phyloP scores from a whole-genome alignment of 2,329 filamentous ascomycete species.

The Zarea fungicola region DNA sequence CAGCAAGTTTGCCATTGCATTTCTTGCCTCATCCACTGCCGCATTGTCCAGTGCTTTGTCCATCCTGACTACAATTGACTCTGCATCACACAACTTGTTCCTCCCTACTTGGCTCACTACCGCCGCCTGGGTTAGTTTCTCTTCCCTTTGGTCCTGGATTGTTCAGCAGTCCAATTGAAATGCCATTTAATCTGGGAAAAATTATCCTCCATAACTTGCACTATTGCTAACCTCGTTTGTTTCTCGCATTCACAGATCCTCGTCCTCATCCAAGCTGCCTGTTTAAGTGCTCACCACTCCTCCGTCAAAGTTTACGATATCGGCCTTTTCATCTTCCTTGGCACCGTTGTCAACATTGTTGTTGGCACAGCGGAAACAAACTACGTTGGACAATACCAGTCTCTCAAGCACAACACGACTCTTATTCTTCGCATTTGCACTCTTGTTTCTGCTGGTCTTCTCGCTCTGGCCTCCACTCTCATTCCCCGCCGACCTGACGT shows the following conservation, averaged over 20 bases:
- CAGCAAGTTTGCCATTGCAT: constrained; percentile 49
- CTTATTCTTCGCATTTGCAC: constrained; percentile 44
- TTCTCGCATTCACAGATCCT: constrained; percentile 34
- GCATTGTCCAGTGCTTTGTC: constrained; percentile 52
- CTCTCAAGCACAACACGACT: constrained; percentile 31
- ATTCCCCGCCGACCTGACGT: constrained; percentile 66
- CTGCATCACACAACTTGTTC: constrained; percentile 33
- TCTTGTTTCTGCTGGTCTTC: constrained; percentile 37
- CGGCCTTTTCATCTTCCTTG: constrained; percentile 47
- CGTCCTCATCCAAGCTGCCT: constrained; percentile 46
- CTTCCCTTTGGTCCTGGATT: too few relatives aligned
- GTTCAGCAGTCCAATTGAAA: too few relatives aligned
- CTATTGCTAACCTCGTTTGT: not conserved
- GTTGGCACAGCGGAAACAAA: constrained; percentile 42
- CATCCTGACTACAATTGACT: constrained; percentile 43
- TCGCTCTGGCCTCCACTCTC: constrained; percentile 44
- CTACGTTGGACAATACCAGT: constrained; percentile 26
- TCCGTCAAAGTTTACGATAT: constrained; percentile 49
- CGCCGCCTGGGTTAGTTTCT: constrained; percentile 56
- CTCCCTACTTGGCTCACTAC: constrained; percentile 56
- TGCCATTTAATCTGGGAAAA: too few relatives aligned
- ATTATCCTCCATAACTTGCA: not conserved
- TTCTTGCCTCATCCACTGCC: constrained; percentile 50
- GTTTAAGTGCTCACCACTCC: constrained; percentile 43
- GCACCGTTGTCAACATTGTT: constrained; percentile 38